These are phyloP conservation scores for Candida pini DNA, from an alignment of 805 yeast species.

Conservation along the genomic window DNA sequence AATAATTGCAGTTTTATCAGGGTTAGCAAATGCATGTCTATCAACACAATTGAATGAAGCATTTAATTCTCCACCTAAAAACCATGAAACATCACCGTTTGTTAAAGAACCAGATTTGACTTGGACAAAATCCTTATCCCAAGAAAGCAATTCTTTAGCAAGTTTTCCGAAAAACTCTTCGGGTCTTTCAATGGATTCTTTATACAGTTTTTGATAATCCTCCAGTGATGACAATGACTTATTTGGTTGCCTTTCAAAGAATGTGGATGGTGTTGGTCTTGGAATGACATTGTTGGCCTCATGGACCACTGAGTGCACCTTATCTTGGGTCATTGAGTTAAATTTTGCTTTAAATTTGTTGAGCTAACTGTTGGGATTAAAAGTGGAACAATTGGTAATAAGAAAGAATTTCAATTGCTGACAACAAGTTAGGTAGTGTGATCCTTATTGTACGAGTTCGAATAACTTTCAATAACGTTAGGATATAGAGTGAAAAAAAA, in stretches of 20 bases:
- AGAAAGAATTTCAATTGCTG: no score
- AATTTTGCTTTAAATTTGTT: no score
- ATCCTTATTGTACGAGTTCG: no score
- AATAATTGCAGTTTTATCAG: slow-evolving; percentile 67
- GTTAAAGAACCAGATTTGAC: slow-evolving; percentile 61
- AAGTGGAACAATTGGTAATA: no score
- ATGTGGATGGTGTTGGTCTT: slow-evolving; percentile 49
- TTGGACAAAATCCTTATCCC: slow-evolving; percentile 74
- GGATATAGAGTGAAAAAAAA: no score
- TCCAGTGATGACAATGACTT: slow-evolving; percentile 55
- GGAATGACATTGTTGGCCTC: slow-evolving; percentile 50
- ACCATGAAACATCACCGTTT: slow-evolving; percentile 88
- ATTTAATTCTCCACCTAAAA: slow-evolving; percentile 85
- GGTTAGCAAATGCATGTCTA: slow-evolving; percentile 68
- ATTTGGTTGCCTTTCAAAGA: slow-evolving; percentile 54
- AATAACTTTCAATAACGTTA: no score
- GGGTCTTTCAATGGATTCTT: slow-evolving; percentile 75
- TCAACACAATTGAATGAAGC: slow-evolving; percentile 81
- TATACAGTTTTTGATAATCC: slow-evolving; percentile 65
- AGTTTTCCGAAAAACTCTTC: slow-evolving; percentile 70
- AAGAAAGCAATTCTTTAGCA: slow-evolving; percentile 66
- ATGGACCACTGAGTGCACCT: slow-evolving; percentile 45
- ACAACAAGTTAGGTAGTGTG: no score
- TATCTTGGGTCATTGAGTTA: slow-evolving; percentile 21
- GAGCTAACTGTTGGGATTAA: no score